Evolutionary conservation across 257 asterid species (phyloP), one percentile per base, ranked within the genome.

Genomic region (Forsythia viridissima): DNA sequence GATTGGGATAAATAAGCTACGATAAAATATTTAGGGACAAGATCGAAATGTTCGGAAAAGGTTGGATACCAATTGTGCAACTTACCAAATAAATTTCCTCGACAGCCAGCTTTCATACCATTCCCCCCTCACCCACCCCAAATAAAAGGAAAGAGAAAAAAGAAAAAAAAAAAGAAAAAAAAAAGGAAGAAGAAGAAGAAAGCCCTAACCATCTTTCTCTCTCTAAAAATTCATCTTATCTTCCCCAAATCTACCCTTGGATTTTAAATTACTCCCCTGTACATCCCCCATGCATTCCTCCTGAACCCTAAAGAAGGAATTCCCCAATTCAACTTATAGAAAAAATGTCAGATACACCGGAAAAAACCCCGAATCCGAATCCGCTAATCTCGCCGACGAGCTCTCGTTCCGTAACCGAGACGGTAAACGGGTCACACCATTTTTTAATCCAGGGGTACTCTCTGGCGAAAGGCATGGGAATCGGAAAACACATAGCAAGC

Each of bases 371-470:
- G 77, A 81, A 70, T 59, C 76, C 74, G 37, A 81, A 70, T 61
- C 76, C 74, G 37, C 71, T 86, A 65, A 70, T 80, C 66, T 84
- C 90, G 0, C 93, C 93, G 74, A 90, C 97, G 73, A 90, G 91
- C 85, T 91, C 97, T 8, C 86, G 89, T 7, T 92, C 91, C 61
- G 89, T 92, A 39, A 92, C 93, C 21, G 91, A 88, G 82, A 93
- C 97, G 63, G 84, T 91, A 13, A 93, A 89, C 71, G 95, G 97
- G 15, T 93, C 97, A 44, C 97, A 93, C 84, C 86, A 78, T 21
- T 93, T 93, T 77, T 90, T 85, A 77, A 93, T 93, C 85, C 92
- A 90, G 82, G 97, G 97, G 0, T 92, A 91, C 81, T 92, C 97
- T 12, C 80, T 92, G 63, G 94, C 93, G 1, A 92, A 91, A 84